Percentiles rank a stretch among this genome's conserved stretches.
These are phyloP conservation scores for Cercophora sp. DNA, from an alignment of 495 filamentous ascomycete species.

Conservation along the genomic window DNA sequence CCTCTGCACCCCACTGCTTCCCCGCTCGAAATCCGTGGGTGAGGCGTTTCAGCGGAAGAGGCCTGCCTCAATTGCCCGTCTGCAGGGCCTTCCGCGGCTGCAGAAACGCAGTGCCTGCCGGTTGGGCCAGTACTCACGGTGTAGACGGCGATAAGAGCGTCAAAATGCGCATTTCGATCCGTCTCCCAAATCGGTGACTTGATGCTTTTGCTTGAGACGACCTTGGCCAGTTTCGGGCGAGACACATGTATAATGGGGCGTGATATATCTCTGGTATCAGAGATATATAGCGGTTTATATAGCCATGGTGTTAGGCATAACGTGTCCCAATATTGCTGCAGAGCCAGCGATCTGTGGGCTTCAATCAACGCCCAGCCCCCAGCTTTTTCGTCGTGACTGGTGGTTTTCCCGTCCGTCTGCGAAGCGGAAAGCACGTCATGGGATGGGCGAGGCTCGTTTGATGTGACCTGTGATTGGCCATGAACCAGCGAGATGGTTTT, in stretches of 20 bases:
- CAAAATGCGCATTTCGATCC: constrained; percentile 1
- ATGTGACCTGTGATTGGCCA: neutral
- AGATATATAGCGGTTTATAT: constrained; percentile 17
- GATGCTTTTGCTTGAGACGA: neutral
- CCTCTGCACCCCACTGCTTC: neutral
- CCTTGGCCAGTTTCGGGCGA: constrained; percentile 9
- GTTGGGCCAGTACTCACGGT: too few relatives aligned
- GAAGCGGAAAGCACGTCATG: neutral
- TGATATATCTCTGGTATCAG: constrained; percentile 16
- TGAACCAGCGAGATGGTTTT: too few relatives aligned
- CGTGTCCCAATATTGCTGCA: constrained; percentile 15
- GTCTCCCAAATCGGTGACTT: neutral
- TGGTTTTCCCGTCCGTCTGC: neutral
- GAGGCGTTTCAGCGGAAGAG: neutral
- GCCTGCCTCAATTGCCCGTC: neutral
- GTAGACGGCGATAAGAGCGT: constrained; percentile 3
- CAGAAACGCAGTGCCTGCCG: constrained; percentile 1
- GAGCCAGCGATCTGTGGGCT: neutral
- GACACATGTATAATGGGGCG: constrained; percentile 11
- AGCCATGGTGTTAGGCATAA: constrained; percentile 19
- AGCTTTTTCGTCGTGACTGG: neutral
- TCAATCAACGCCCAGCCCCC: too few relatives aligned
- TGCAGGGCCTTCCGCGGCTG: constrained; percentile 7
- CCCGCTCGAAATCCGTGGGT: neutral
- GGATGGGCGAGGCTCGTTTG: too few relatives aligned